Evolutionary conservation across 352 stramenopile genomes (phyloP).

Genomic region (Pelagophyceae sp.): DNA sequence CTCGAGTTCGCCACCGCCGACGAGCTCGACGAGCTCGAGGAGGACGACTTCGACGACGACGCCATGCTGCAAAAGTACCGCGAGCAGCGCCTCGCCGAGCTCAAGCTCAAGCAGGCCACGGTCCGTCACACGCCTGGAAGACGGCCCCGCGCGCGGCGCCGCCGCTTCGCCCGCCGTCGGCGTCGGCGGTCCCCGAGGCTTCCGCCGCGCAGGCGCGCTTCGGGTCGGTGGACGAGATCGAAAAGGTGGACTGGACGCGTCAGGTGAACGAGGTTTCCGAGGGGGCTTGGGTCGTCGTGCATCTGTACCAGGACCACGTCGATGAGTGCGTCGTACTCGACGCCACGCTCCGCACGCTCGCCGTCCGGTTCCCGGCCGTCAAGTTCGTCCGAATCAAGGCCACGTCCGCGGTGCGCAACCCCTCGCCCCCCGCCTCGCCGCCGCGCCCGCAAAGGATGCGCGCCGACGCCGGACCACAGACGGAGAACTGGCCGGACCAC

Average conservation of each 20-base stretch:
- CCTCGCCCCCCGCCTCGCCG: too few species aligned
- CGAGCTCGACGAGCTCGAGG: constrained; percentile 1
- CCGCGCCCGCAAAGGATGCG: too few species aligned
- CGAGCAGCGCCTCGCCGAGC: neutral
- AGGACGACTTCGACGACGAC: constrained; percentile 4
- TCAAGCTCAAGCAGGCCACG: neutral
- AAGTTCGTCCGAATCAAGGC: constrained; percentile 5
- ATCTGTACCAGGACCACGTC: constrained; percentile 9
- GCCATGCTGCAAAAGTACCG: constrained; percentile 4
- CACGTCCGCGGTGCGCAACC: neutral
- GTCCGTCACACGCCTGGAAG: neutral
- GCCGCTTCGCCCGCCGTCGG: too few species aligned
- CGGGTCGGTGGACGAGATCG: neutral
- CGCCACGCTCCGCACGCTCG: neutral
- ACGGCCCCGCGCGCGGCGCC: too few species aligned
- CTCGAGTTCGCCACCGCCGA: neutral
- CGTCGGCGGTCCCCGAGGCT: too few species aligned
- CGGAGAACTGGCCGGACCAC: neutral
- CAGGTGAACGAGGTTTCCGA: neutral
- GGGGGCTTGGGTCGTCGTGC: neutral
- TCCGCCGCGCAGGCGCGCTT: neutral
- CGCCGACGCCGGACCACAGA: too few species aligned
- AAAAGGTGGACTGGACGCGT: neutral
- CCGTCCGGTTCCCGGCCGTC: neutral
- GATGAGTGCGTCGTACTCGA: neutral